These are phyloP conservation scores for Eleusine coracana DNA, from an alignment of 176 grass and related monocot species.

Conservation along the genomic window DNA sequence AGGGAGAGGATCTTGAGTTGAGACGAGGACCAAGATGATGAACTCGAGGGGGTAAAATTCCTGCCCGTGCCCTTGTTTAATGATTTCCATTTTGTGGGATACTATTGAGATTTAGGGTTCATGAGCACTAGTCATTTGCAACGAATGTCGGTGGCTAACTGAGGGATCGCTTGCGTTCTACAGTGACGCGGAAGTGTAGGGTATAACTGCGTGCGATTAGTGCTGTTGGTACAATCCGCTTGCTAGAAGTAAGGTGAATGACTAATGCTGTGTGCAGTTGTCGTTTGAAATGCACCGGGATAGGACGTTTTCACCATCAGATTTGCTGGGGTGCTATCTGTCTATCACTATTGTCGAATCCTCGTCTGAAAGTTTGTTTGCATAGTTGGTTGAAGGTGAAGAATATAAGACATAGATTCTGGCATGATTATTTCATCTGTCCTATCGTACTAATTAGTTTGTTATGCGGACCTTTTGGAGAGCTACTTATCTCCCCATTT, in stretches of 20 bases:
- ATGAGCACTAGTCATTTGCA: not conserved
- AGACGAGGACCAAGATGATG: constrained; percentile 69
- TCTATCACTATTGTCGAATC: not conserved
- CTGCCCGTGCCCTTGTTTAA: not conserved
- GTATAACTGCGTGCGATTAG: not conserved
- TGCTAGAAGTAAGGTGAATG: not conserved
- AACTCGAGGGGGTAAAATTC: constrained; percentile 66
- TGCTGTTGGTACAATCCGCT: not conserved
- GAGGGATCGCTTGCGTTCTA: not conserved
- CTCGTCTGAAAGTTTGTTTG: not conserved
- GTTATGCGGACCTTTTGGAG: not conserved
- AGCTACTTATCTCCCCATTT: not conserved
- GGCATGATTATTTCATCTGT: constrained; percentile 10
- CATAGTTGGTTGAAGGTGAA: not conserved
- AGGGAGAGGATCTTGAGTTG: not conserved
- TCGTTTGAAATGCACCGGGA: not conserved
- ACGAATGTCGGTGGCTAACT: not conserved
- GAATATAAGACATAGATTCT: not conserved
- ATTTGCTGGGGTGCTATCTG: not conserved
- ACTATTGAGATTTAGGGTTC: constrained; percentile 38
- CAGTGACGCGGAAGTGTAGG: no score
- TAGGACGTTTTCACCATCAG: not conserved
- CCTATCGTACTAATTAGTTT: not conserved
- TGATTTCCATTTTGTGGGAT: not conserved
- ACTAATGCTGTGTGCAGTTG: not conserved